phyloP scores from a whole-genome alignment of 306 rosid species.

The Canavalia gladiata region DNA sequence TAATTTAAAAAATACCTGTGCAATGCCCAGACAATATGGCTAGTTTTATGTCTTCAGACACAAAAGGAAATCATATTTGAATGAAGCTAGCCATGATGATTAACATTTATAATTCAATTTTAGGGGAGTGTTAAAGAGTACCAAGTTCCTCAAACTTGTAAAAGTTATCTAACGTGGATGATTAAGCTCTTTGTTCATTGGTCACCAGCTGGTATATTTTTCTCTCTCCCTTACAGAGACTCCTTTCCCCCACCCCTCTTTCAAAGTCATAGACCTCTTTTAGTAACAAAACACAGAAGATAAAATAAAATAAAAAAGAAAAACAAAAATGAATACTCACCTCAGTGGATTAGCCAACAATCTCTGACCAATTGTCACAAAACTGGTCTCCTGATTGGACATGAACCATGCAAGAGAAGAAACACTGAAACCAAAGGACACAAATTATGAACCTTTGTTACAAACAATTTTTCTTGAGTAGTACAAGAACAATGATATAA shows the following conservation, averaged over 20 bases:
- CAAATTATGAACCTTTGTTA: slow-evolving; percentile 17
- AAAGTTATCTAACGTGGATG: slow-evolving; percentile 18
- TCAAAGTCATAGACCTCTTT: not conserved
- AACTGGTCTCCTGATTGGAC: slow-evolving; percentile 99
- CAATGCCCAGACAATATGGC: no score
- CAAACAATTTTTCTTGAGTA: not conserved
- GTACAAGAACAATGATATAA: slow-evolving; percentile 8
- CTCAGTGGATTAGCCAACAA: slow-evolving; percentile 92
- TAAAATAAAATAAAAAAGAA: not conserved
- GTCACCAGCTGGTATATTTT: not conserved
- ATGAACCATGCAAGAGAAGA: slow-evolving; percentile 99
- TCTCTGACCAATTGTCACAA: slow-evolving; percentile 98
- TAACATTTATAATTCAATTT: slow-evolving; percentile 25
- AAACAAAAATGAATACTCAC: slow-evolving; percentile 59
- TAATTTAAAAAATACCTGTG: no score
- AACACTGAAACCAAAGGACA: slow-evolving; percentile 75
- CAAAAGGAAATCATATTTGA: slow-evolving; percentile 26
- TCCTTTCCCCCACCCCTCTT: slow-evolving; percentile 9
- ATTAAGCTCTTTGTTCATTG: slow-evolving; percentile 9
- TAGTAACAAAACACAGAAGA: not conserved
- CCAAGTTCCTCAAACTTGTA: not conserved
- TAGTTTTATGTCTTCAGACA: not conserved
- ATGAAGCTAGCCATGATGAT: not conserved
- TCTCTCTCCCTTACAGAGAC: slow-evolving; percentile 9
- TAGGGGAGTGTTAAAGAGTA: not conserved